Conservation (phyloP, 163 green algal genomes). For the Scenedesmus sp. region DNA sequence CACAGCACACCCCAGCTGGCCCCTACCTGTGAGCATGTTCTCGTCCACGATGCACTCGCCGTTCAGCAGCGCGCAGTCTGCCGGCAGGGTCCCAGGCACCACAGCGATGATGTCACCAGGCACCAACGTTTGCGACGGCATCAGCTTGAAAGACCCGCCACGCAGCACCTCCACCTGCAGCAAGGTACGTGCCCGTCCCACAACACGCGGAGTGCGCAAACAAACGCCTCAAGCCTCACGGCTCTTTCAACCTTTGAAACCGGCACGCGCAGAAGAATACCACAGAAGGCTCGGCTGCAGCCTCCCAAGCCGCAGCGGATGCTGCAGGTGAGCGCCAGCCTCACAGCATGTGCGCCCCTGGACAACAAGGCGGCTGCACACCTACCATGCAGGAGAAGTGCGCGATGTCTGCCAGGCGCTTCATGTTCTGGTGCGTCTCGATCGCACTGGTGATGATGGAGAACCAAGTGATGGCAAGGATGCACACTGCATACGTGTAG, state of each 20-base stretch:
- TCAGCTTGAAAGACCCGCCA: constrained; percentile 42
- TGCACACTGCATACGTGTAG: constrained; percentile 76
- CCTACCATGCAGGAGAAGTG: constrained; percentile 64
- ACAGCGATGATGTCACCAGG: constrained; percentile 78
- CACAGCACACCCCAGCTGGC: background rate
- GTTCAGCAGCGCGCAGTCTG: constrained; percentile 74
- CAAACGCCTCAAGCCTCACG: too few species aligned
- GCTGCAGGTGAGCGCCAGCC: too few species aligned
- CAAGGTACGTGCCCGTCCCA: too few species aligned
- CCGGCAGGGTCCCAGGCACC: constrained; percentile 64
- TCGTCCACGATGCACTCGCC: constrained; percentile 82
- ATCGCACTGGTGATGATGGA: constrained; percentile 75
- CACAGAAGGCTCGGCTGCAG: too few species aligned
- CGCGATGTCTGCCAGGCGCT: constrained; percentile 74
- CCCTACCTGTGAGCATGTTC: constrained; percentile 81
- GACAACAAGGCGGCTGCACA: background rate
- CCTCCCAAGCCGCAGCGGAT: too few species aligned
- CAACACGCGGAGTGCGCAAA: background rate
- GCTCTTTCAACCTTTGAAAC: background rate
- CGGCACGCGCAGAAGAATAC: too few species aligned
- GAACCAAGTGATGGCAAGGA: constrained; percentile 80
- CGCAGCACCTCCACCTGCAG: constrained; percentile 68
- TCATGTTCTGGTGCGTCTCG: constrained; percentile 73
- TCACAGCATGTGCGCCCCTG: background rate
- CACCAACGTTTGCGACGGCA: constrained; percentile 68